Evolutionary conservation across 2,329 filamentous ascomycete genomes (phyloP), one percentile per base, ranked within the genome.

Genomic region (Aspergillus chevalieri): DNA sequence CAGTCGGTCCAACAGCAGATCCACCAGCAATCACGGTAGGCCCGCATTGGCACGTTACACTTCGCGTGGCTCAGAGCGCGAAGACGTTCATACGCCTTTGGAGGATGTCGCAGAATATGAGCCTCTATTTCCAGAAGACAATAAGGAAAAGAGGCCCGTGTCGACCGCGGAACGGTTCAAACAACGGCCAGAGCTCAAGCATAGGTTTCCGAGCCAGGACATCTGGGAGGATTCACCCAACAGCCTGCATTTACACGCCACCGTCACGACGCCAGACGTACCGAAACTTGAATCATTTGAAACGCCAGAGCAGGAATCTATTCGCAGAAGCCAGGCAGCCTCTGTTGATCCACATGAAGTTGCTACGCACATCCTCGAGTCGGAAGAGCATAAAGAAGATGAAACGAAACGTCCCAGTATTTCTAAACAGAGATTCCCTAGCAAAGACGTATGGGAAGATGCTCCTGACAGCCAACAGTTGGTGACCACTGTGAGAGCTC

Each of bases 211-310:
- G 1, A 96, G 91, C 68, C 87, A 91, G 66, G 93, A 98, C 66
- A 82, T 97, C 38, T 98, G 93, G 93, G 93, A 98, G 73, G 94
- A 98, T 67, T 86, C 89, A 0, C 93, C 94, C 3, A 86, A 84
- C 63, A 95, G 90, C 69, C 77, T 89, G 47, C 84, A 93, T 62
- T 83, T 82, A 44, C 74, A 79, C 30, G 84, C 91, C 3, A 90
- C 88, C 52, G 92, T 97, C 6, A 88, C 86, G 2, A 93, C 89
- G 0, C 90, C 90, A 1, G 87, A 90, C 60, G 63, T 79, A 28
- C 74, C 77, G 0, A 77, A 73, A 63, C 63, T 69, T 38, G 64
- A 62, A 46, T 42, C 66, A 62, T 73, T 73, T 44, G 73, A 75
- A 48, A 66, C 66, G 3, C 69, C 72, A 46, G 72, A 76, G 50